Evolutionary conservation across 129 eudicot species (phyloP), one percentile per base, ranked within the genome.

Genomic region (Centaurea solstitialis): DNA sequence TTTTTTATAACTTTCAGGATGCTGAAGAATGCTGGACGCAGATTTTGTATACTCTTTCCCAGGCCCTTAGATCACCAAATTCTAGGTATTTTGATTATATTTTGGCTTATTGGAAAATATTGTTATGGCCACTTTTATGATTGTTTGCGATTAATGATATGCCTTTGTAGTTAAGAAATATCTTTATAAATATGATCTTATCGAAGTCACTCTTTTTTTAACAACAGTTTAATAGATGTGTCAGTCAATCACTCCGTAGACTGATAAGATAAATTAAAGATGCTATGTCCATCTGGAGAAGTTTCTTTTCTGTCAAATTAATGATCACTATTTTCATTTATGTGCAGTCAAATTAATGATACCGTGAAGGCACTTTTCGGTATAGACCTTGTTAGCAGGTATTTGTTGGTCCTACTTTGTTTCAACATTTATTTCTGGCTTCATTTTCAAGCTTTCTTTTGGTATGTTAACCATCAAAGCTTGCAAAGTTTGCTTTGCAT

Each of bases 11-110:
- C n/a, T 75, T 41, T 61, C 87, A 95, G 99, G 99, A 95, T 78
- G 99, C 99, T 73, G 99, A 95, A 89, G 99, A 95, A 86, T 95
- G 99, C 75, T 95, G 99, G 99, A 84, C 99, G 6, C 99, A 95
- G 81, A 89, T 95, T 68, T 65, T 95, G 67, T 89, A 89, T 84
- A 95, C 99, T 18, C 99, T 95, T 78, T 92, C 99, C 10, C 93
- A 85, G 85, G 87, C 93, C 62, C 92, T 95, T 21, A 89, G 75
- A 77, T 80, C 91, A 26, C 87, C 96, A 73, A 78, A 74, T 86
- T 78, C 98, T 65, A 87, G 97, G 98, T 93, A 89, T 35, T 79
- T 74, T 77, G 24, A 64, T 76, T 74, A 43, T 73, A 23, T 37
- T 62, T 64, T 43, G 62, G 71, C 75, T 12, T 64, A n/a, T 22